Evolutionary conservation across 371 early-diverging fungal species (phyloP), one percentile per base, ranked within the genome.

Genomic region (Mortierella polycephala): DNA sequence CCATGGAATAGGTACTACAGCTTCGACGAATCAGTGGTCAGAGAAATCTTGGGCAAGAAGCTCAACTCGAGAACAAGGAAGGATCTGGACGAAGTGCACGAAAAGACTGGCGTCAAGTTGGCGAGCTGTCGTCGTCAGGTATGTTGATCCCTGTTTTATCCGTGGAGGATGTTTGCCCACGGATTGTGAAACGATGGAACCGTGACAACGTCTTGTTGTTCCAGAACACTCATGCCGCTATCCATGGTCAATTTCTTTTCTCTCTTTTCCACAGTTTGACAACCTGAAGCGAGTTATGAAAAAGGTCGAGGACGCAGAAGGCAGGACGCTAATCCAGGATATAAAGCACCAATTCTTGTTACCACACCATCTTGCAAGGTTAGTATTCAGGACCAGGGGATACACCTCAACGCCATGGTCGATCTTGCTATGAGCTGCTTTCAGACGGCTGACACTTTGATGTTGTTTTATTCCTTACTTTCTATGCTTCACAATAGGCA

Each of bases 231-330:
- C 30, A 30, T 4, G 30, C 30, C 4, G 30, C 30, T 30, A 30
- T 30, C 30, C 30, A 30, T 30, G 30, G 30, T 30, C 30, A 30
- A 30, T 30, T 30, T 2, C 1, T 20, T 40, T 14, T 30, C 0
- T 47, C 42, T 30, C 47, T 21, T 14, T 16, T n/a, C 16, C 1
- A 14, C 57, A 81, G 89, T 89, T 91, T 83, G 90, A 90, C 67
- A 91, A 91, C 69, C 51, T 91, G 41, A 89, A 88, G 75, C 58
- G 91, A 45, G 83, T 91, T 16, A 84, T 81, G 77, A 89, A 87
- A 60, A 68, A 83, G 39, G 84, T 88, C 10, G 90, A 90, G 59
- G 89, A 91, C 62, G 71, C 82, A 57, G 87, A 88, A 46, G 86
- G 83, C 58, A 63, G 76, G 54, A 79, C 82, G 9, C 69, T 89